phyloP scores from a whole-genome alignment of 352 stramenopile species.

The Elongisporangium prolatum region DNA sequence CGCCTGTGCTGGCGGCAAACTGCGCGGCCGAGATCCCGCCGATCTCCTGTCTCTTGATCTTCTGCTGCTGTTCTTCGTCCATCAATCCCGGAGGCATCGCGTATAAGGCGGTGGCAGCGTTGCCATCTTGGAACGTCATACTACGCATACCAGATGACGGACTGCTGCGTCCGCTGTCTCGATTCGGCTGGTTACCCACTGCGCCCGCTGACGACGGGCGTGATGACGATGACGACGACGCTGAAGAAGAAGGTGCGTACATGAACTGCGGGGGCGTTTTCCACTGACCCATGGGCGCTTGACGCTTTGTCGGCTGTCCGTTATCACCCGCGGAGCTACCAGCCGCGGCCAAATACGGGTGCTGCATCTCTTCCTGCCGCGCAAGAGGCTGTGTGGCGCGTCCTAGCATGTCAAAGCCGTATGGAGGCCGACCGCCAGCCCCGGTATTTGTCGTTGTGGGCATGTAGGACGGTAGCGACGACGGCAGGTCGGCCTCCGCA shows the following conservation, averaged over 20 bases:
- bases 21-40: constrained; percentile 66
- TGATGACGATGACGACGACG: not conserved
- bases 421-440: constrained; percentile 12
- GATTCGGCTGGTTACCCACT: not conserved
- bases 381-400: constrained; percentile 14
- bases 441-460: constrained; percentile 21
- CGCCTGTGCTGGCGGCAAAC: constrained; percentile 77
- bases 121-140: constrained; percentile 59
- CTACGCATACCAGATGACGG: constrained; percentile 50
- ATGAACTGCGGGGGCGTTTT: constrained; percentile 58
- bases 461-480: constrained; percentile 73
- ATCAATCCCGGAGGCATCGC: constrained; percentile 13
- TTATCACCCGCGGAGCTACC: constrained; percentile 1
- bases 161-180: constrained; percentile 21
- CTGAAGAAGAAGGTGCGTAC: constrained; percentile 13
- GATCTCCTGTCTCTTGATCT: constrained; percentile 34
- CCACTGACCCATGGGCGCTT: constrained; percentile 54
- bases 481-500: constrained; percentile 56
- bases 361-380: constrained; percentile 16
- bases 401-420: constrained; percentile 27
- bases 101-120: constrained; percentile 6
- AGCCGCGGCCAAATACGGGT: not conserved
- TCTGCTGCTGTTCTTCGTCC: constrained; percentile 25
- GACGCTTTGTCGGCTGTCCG: constrained; percentile 29
- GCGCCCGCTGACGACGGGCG: not conserved